These are phyloP conservation scores for Xylaria scruposa DNA, from an alignment of 495 filamentous ascomycete species.

Conservation along the genomic window DNA sequence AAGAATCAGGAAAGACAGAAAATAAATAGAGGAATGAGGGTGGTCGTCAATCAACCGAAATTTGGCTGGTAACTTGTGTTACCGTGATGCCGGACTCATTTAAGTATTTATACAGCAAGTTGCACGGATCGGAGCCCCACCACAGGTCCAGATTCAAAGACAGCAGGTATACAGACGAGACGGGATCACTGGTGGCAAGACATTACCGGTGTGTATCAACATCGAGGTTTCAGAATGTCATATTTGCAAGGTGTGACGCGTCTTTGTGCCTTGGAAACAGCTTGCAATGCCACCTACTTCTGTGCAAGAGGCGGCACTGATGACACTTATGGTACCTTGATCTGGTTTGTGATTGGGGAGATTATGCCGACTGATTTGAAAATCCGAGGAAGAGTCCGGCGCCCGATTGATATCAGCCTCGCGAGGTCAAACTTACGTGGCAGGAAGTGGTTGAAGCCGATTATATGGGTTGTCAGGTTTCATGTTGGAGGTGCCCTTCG, in stretches of 20 bases:
- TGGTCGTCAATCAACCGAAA: neutral
- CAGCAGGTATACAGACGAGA: neutral
- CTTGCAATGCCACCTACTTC: neutral
- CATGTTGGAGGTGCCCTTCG: slow-evolving; percentile 5
- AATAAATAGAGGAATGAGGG: neutral
- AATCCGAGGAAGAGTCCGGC: neutral
- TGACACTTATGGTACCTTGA: neutral
- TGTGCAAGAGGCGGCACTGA: neutral
- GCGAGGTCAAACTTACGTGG: slow-evolving; percentile 4
- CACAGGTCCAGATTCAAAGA: slow-evolving; percentile 13
- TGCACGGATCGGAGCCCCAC: slow-evolving; percentile 23
- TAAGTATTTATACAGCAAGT: slow-evolving; percentile 16
- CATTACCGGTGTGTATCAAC: neutral
- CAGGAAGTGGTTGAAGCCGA: slow-evolving; percentile 18
- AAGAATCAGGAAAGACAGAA: neutral
- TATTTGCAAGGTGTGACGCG: slow-evolving; percentile 1
- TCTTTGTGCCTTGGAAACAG: neutral
- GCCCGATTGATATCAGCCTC: slow-evolving; percentile 2
- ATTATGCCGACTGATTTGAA: neutral
- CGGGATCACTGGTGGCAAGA: neutral
- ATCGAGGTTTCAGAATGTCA: neutral
- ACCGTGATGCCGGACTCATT: slow-evolving; percentile 1
- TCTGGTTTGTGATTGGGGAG: neutral
- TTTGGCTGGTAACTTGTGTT: slow-evolving; percentile 3
- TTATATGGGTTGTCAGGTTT: slow-evolving; percentile 1